Base-by-base conservation (phyloP, 2,329 filamentous ascomycete genomes). In the Nothophoma quercina region DNA sequence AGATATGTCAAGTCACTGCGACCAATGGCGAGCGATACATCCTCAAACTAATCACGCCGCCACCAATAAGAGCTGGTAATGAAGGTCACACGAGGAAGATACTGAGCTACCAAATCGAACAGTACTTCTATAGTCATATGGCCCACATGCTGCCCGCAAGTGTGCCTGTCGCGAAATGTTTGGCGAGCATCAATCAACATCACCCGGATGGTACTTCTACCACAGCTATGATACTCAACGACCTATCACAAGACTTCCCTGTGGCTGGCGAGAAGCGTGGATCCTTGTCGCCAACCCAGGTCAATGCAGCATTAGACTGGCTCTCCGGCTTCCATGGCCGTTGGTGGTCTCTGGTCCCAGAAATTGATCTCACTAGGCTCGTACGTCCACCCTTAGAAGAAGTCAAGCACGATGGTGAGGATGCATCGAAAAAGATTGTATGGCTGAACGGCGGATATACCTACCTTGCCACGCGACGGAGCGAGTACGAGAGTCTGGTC, bases 361-460 rank as follows among this genome's bases (percentile, higher is more conserved):
- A 65, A 21, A 8, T 73, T 33, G 52, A 72, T 2, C 42, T 76
- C 7, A 40, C 69, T n/a, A 53, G 69, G 0, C 73, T 83, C 8
- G 64, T 85, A 0, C 68, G 80, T 0, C 83, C 86, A 0, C 86
- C 86, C 0, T 73, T 88, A 0, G 75, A 85, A 16, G 85, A 88
- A 58, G 65, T 65, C 1, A 51, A 50, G 5, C 62, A 68, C n/a
- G 68, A 73, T 18, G 61, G 74, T 12, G 62, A 65, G 6, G 32
- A 59, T 12, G 46, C 34, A 2, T 51, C 49, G 0, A 51, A 60
- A 15, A 55, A 36, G 41, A 58, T 59, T 5, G 64, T 84, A 2
- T 89, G 87, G 87, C 70, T 86, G 6, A 87, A 88, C 34, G 87
- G 87, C 1, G 86, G 87, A 0, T 89, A 89, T 62, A 88, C 86